Evolutionary conservation across 2,329 filamentous ascomycete genomes (phyloP), one percentile per base, ranked within the genome.

Genomic region (Paramyrothecium roridum): DNA sequence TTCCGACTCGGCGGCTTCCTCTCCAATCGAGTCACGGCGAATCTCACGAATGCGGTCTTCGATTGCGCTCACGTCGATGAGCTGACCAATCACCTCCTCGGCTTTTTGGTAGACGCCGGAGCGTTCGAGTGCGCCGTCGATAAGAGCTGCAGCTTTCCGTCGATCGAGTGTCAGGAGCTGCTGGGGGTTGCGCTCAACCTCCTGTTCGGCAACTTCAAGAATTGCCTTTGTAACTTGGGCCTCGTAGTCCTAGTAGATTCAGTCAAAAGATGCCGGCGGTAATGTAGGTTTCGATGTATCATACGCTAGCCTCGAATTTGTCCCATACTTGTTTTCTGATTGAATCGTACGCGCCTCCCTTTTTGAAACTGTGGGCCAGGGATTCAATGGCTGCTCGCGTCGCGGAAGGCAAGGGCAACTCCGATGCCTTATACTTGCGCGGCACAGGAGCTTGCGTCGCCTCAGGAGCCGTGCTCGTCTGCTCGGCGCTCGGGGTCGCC

Each of bases 301-400:
- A 56, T 80, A 91, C 88, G 62, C 85, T 87, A 30, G 83, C 81
- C 65, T 87, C 84, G 62, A 91, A 90, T 56, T 89, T 86, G 48
- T 89, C 84, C 82, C 89, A 91, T 12, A 90, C 80, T 63, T 89
- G 82, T 68, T 91, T 93, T 58, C 90, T 85, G 59, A 93, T 82
- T 16, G 81, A 77, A 71, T 95, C 90, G 67, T 93, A 95, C 55
- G 89, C 88, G 57, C 90, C 90, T 71, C 91, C 91, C 75, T 93
- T 93, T 73, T 93, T 93, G 76, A 93, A 93, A 12, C 83, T 87
- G 67, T 90, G 87, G n/a, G 89, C 83, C 21, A 93, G 80, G 17
- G 80, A 82, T 63, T 93, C 89, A 55, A 93, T 91, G 2, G 87
- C 86, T 2, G 83, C 81, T 60, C 88, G 81, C 52, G 90, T 90